Base-by-base conservation (phyloP, 2,329 filamentous ascomycete genomes). In the Geosmithia morbida region DNA sequence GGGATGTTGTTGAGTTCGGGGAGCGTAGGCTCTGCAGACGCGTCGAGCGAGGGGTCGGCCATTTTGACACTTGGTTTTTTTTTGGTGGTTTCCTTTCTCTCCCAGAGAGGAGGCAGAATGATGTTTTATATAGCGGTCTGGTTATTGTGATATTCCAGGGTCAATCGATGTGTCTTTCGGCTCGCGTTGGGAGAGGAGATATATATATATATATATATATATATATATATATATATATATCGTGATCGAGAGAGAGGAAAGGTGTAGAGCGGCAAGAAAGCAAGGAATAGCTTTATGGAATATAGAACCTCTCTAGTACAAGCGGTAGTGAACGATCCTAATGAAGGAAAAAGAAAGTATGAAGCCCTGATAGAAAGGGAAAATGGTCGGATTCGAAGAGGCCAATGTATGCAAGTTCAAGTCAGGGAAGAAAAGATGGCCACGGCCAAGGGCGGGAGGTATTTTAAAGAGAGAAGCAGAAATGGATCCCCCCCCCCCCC, bases 11-110 rank as follows among this genome's bases (percentile, higher is more conserved):
- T 44, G 8, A 49, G 49, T 13, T 48, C 44, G 20, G 63, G 64
- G 37, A 66, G 57, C 41, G 58, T 55, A 26, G 63, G 63, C 51
- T 66, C 63, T 40, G 43, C 40, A 37, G 33, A 37, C 33, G 33
- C 33, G 33, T 37, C 45, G 43, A 26, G 47, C 20, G 47, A 48
- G 22, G 29, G 29, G 44, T 47, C 45, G 44, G 44, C 48, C 48
- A 49, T 49, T 43, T 19, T 44, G 33, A 37, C 14, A 16, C 6
- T 7, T 37, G 33, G 11, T 11, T 37, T 37, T 13, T 11, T 13
- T 37, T 13, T 3, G 11, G 10, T 3, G 11, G 6, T 37, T 37
- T 37, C 33, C 33, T 37, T 30, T 6, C 11, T 30, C 29, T 11
- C 29, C 29, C 11, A n/a, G n/a, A n/a, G n/a, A n/a, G n/a, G n/a